phyloP scores from a whole-genome alignment of 2,329 filamentous ascomycete genomes.

The Penicillium expansum region DNA sequence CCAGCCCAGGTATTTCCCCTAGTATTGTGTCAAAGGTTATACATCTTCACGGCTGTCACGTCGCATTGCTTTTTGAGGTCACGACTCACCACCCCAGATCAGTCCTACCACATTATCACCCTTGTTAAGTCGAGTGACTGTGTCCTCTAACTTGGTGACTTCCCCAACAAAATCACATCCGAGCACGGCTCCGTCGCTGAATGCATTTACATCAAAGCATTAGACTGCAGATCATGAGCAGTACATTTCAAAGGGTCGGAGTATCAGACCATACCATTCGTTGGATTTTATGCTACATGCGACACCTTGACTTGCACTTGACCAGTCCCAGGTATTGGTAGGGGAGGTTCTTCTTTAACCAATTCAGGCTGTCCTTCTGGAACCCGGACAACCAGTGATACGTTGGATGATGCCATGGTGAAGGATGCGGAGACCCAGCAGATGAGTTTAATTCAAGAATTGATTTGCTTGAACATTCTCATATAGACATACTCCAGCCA shows the following conservation, averaged over 20 bases:
- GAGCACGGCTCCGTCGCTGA: slow-evolving; percentile 33
- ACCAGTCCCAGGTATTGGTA: slow-evolving; percentile 6
- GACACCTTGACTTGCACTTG: slow-evolving; percentile 28
- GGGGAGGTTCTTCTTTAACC: slow-evolving; percentile 11
- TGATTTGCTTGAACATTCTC: background rate
- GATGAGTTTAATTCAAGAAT: background rate
- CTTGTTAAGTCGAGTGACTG: slow-evolving; percentile 27
- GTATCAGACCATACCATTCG: slow-evolving; percentile 16
- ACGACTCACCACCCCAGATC: slow-evolving; percentile 31
- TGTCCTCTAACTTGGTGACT: slow-evolving; percentile 32
- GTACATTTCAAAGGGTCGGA: background rate
- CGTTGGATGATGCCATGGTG: slow-evolving; percentile 1
- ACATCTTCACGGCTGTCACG: background rate
- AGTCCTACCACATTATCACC: slow-evolving; percentile 38
- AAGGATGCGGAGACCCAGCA: background rate
- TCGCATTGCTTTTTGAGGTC: background rate
- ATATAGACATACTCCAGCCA: background rate
- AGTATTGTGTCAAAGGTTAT: background rate
- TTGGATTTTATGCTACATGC: slow-evolving; percentile 25
- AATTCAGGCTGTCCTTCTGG: slow-evolving; percentile 3
- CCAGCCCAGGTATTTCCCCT: slow-evolving; percentile 26
- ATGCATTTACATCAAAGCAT: slow-evolving; percentile 37
- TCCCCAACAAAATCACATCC: slow-evolving; percentile 37
- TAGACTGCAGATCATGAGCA: slow-evolving; percentile 23
- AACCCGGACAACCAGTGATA: slow-evolving; percentile 16